Conservation (phyloP, 345 rosid genomes). For the Gossypium longicalyx region DNA sequence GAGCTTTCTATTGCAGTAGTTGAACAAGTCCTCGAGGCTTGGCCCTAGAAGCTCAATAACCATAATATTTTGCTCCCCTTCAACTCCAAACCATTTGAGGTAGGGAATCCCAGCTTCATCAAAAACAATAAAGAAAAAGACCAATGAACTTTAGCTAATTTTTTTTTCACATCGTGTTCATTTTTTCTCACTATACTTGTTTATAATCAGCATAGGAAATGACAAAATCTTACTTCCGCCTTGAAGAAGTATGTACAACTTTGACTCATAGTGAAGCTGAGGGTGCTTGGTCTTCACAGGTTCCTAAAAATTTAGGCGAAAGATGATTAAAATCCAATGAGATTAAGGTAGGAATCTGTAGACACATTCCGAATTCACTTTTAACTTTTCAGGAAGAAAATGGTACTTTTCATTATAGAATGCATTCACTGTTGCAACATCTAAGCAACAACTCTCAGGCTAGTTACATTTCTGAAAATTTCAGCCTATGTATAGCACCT, state of each 20-base stretch:
- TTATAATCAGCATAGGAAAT: not conserved
- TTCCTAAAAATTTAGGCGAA: constrained; percentile 17
- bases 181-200: constrained; percentile 1
- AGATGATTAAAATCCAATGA: not conserved
- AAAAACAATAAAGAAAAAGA: constrained; percentile 11
- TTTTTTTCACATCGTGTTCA: not conserved
- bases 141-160: constrained; percentile 8
- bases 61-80: constrained; percentile 55
- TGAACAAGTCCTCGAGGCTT: constrained; percentile 62
- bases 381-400: not conserved
- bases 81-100: constrained; percentile 63
- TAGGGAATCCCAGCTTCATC: constrained; percentile 54
- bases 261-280: constrained; percentile 32
- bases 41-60: constrained; percentile 67
- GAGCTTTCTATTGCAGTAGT: constrained; percentile 54
- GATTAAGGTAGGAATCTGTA: not conserved
- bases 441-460: not conserved
- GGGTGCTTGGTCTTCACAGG: constrained; percentile 34
- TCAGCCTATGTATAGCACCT: not conserved
- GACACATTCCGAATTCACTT: not conserved
- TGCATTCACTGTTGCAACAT: not conserved
- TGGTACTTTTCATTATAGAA: not conserved
- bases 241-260: constrained; percentile 31
- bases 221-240: constrained; percentile 36
- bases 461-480: not conserved